phyloP scores from a whole-genome alignment of 305 asterid genomes.

The Fraxinus albicans region DNA sequence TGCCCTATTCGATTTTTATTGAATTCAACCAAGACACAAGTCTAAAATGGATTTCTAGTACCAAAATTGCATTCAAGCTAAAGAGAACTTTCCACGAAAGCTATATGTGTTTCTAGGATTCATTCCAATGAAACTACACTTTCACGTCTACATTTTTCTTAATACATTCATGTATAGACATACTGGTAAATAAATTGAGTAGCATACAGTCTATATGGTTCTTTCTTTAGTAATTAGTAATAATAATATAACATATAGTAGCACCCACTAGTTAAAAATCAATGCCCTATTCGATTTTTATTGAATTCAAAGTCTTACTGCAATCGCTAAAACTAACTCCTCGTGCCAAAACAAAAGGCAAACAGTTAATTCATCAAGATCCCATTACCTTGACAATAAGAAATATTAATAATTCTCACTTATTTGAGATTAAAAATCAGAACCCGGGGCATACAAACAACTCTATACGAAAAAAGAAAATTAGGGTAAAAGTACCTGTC shows the following conservation, averaged over 20 bases:
- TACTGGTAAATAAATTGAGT: background rate
- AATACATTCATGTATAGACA: background rate
- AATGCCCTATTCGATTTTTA: background rate
- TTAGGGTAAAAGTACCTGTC: slow-evolving; percentile 52
- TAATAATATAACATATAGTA: background rate
- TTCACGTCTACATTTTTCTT: background rate
- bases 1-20: background rate
- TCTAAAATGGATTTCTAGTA: background rate
- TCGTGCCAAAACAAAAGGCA: background rate
- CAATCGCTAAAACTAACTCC: background rate
- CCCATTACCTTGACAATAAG: background rate
- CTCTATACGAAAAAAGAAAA: background rate
- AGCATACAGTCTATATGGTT: background rate
- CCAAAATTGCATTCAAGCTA: background rate
- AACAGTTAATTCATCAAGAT: background rate
- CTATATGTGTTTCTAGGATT: background rate
- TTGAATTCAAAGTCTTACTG: background rate
- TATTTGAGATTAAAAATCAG: background rate
- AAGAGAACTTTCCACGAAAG: background rate
- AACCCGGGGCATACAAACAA: background rate
- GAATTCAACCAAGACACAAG: background rate
- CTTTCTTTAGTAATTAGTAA: background rate
- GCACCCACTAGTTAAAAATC: background rate
- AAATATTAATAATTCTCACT: background rate
- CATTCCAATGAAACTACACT: background rate